A percentile compares a stretch with the other conserved stretches of the same genome.
Evolutionary conservation across 805 yeast genomes (phyloP).

Genomic region (Hyphopichia homilentoma): DNA sequence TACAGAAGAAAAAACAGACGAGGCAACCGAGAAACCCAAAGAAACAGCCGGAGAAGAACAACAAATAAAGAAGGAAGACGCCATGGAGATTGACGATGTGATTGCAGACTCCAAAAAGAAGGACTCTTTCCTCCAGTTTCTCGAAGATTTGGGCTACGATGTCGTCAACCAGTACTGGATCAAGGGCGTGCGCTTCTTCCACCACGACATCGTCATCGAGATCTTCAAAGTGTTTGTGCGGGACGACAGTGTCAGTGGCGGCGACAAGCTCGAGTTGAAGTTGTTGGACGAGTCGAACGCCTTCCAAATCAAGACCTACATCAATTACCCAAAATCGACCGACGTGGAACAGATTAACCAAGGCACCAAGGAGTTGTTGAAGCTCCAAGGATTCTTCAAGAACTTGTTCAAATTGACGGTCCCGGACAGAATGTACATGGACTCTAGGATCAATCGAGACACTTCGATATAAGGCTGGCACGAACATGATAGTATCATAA

Average conservation of each 20-base stretch:
- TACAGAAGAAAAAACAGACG: not conserved
- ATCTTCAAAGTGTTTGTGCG: constrained; percentile 45
- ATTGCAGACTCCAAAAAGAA: constrained; percentile 8
- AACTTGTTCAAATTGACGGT: constrained; percentile 66
- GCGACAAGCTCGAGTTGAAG: constrained; percentile 28
- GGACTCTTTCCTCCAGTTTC: constrained; percentile 37
- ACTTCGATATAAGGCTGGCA: too few species aligned
- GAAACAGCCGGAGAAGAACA: constrained; percentile 2
- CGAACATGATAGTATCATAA: too few species aligned
- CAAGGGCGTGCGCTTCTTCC: constrained; percentile 58
- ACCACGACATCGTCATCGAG: constrained; percentile 59
- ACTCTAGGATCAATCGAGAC: constrained; percentile 50
- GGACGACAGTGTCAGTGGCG: constrained; percentile 26
- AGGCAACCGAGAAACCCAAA: not conserved
- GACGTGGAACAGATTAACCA: constrained; percentile 69
- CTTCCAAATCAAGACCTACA: constrained; percentile 59
- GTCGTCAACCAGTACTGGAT: constrained; percentile 59
- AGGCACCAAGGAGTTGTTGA: constrained; percentile 60
- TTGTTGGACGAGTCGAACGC: constrained; percentile 51
- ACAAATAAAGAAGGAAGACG: constrained; percentile 4
- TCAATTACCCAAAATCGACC: constrained; percentile 68
- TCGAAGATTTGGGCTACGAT: constrained; percentile 70
- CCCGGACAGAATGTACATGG: constrained; percentile 81
- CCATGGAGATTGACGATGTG: constrained; percentile 5
- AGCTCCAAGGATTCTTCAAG: constrained; percentile 59